Evolutionary conservation across 1,284 basidiomycete genomes (phyloP), one percentile per base, ranked within the genome.

Genomic region (Irpex sp.): DNA sequence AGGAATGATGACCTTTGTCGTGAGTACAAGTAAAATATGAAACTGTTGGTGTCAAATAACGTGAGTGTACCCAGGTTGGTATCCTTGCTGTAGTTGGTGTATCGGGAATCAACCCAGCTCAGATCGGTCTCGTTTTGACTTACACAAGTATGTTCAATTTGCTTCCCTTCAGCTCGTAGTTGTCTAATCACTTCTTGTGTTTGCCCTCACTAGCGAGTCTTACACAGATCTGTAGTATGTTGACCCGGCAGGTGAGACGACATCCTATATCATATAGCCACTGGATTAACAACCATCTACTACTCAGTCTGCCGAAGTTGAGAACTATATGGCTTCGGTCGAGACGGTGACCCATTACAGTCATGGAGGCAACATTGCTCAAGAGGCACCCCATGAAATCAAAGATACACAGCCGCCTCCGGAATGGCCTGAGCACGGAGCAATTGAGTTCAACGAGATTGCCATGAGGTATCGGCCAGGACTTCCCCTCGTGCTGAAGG

Each of bases 261-360:
- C 19, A 21, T 6, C 5, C 15, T 6, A 13, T 51, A 37, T 54
- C 15, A 4, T 47, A 33, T 59, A 4, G 36, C 39, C 43, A 13
- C 35, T 21, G 13, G n/a, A 33, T 33, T 33, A 37, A 47, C 46
- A 31, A 21, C 35, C 49, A 36, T 49, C 47, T 17, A 9, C 9
- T 13, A 15, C 36, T 19, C 82, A 87, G 71, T 80, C 82, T 13
- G 35, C 54, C 9, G 54, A 37, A 53, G 56, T 65, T 7, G 60
- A 89, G 82, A 89, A 88, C 69, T 85, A 89, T 69, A 85, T 93
- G 84, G 91, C 90, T 70, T 83, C 87, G 1, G 88, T 91, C 1
- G 90, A 93, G 74, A 31, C 68, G 81, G 81, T 92, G 3, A 74
- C 87, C 2, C 82, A 88, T 66, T 92, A 92, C 71, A 85, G 83